Evolutionary conservation across 176 grass and related monocot species (phyloP).

Genomic region (Saccharum spontaneum): DNA sequence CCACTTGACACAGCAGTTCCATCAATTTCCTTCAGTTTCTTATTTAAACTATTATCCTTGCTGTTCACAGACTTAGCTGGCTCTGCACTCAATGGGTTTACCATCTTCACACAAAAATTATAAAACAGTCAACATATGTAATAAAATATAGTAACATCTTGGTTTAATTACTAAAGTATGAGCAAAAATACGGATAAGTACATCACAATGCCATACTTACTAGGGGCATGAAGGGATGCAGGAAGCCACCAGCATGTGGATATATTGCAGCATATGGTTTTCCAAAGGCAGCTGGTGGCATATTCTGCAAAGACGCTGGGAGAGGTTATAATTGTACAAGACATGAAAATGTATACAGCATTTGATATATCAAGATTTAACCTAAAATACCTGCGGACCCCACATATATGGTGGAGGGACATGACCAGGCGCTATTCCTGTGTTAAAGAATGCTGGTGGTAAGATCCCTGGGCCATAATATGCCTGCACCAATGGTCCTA

Average conservation of each 20-base stretch:
- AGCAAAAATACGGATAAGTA: not conserved
- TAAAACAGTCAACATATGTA: constrained; percentile 27
- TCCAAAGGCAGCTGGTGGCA: constrained; percentile 58
- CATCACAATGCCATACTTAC: constrained; percentile 45
- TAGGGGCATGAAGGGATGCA: constrained; percentile 59
- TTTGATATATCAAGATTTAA: constrained; percentile 10
- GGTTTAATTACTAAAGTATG: not conserved
- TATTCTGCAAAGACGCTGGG: constrained; percentile 36
- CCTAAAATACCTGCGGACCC: constrained; percentile 69
- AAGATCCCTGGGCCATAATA: constrained; percentile 85
- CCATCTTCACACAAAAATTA: constrained; percentile 41
- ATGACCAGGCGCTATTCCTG: constrained; percentile 51
- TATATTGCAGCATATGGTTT: constrained; percentile 72
- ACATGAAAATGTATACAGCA: not conserved
- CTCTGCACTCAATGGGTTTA: constrained; percentile 61
- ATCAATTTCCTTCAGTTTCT: constrained; percentile 60
- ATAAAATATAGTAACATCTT: not conserved
- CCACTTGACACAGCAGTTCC: constrained; percentile 52
- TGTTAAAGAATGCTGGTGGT: constrained; percentile 57
- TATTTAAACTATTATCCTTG: constrained; percentile 50
- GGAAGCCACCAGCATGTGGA: constrained; percentile 61
- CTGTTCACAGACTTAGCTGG: constrained; percentile 64
- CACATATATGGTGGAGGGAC: constrained; percentile 68
- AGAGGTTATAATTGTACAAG: constrained; percentile 2
- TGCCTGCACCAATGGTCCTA: constrained; percentile 46